Percentiles rank a stretch among this genome's conserved stretches.
These are phyloP conservation scores for Neocatenulostroma microsporum DNA, from an alignment of 2,329 filamentous ascomycete genomes.

Conservation along the genomic window DNA sequence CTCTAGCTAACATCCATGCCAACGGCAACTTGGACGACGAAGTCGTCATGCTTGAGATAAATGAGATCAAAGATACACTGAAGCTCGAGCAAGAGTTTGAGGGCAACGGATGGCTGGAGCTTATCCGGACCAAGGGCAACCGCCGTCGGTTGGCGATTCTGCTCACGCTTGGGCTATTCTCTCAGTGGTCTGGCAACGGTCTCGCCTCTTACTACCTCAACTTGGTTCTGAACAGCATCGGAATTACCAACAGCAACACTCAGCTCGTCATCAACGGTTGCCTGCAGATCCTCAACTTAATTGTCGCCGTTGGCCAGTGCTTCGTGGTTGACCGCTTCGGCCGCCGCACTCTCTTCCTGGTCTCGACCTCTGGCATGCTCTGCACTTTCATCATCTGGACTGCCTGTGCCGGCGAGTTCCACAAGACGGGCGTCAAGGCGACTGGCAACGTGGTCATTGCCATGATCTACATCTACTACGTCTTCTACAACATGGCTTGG, in stretches of 20 bases:
- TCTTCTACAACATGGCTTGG: conserved; percentile 35
- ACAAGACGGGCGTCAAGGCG: conserved; percentile 17
- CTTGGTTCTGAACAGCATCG: conserved; percentile 29
- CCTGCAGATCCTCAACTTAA: conserved; percentile 55
- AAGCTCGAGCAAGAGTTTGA: conserved; percentile 42
- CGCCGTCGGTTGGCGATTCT: conserved; percentile 48
- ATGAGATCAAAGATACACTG: conserved; percentile 45
- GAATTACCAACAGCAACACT: conserved; percentile 28
- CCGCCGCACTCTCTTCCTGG: conserved; percentile 30
- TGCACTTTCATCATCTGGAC: conserved; percentile 37
- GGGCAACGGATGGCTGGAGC: conserved; percentile 39
- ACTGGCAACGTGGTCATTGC: conserved; percentile 27
- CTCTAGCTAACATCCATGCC: conserved; percentile 46
- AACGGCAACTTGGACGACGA: conserved; percentile 42
- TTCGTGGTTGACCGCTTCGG: conserved; percentile 31
- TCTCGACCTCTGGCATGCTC: conserved; percentile 34
- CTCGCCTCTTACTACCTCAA: conserved; percentile 39
- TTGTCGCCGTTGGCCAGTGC: conserved; percentile 44
- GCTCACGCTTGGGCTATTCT: conserved; percentile 49
- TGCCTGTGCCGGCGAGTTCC: conserved; percentile 20
- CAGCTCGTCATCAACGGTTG: conserved; percentile 38
- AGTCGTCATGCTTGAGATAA: conserved; percentile 42
- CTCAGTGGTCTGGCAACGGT: conserved; percentile 51
- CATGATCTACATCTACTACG: conserved; percentile 28
- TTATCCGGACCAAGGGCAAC: conserved; percentile 47